Evolutionary conservation across 2,329 filamentous ascomycete species (phyloP).

Genomic region (Phialocephala sp.): DNA sequence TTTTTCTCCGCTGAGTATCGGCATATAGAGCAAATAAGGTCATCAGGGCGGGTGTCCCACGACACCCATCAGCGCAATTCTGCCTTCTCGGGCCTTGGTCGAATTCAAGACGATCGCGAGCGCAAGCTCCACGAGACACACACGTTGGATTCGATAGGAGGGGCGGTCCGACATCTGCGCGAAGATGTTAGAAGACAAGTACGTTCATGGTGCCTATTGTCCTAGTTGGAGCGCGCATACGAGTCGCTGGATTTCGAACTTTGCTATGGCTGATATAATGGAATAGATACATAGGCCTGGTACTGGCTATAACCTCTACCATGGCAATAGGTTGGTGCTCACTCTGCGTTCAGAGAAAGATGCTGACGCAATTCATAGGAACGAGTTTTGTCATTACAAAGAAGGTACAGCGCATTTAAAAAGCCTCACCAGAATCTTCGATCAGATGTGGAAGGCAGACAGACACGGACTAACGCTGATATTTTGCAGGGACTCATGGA

Average conservation of each 20-base stretch:
- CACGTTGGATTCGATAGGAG: constrained; percentile 35
- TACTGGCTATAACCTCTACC: constrained; percentile 75
- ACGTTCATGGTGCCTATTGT: constrained; percentile 35
- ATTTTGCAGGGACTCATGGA: constrained; percentile 78
- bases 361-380: constrained; percentile 56
- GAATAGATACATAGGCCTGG: constrained; percentile 75
- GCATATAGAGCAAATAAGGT: constrained; percentile 23
- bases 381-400: constrained; percentile 99
- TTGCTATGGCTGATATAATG: constrained; percentile 33
- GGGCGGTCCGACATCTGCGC: constrained; percentile 27
- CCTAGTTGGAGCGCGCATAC: constrained; percentile 12
- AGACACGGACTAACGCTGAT: constrained; percentile 27
- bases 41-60: constrained; percentile 20
- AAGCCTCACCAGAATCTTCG: not conserved
- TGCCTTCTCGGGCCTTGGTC: constrained; percentile 20
- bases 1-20: constrained; percentile 24
- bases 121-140: constrained; percentile 36
- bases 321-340: constrained; percentile 72
- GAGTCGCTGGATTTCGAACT: constrained; percentile 9
- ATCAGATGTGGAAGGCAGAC: not conserved
- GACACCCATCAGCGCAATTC: constrained; percentile 8
- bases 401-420: constrained; percentile 66
- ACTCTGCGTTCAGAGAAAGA: constrained; percentile 17
- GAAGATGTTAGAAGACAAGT: constrained; percentile 54
- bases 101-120: constrained; percentile 28